Evolutionary conservation across 805 yeast genomes (phyloP).

Genomic region (Metschnikowia reukaufii): DNA sequence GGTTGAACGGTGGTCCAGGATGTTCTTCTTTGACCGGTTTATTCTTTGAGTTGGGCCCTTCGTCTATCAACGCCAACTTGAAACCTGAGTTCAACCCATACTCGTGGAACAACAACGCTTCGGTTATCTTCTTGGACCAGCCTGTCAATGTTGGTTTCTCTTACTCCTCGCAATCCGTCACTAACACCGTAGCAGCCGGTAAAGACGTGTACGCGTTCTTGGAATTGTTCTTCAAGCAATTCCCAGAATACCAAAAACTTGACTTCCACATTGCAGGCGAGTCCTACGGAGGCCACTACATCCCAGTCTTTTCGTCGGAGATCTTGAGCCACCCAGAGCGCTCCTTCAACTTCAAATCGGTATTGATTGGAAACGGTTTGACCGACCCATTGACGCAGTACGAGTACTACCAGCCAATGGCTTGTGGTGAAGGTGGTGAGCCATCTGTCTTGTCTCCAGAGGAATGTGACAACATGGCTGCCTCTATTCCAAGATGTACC

Average conservation of each 20-base stretch:
- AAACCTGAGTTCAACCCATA: constrained; percentile 76
- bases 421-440: constrained; percentile 87
- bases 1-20: constrained; percentile 98
- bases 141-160: constrained; percentile 94
- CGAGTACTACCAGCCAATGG: constrained; percentile 71
- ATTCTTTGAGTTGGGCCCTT: constrained; percentile 89
- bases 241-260: constrained; percentile 63
- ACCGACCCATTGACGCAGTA: constrained; percentile 66
- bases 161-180: constrained; percentile 63
- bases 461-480: constrained; percentile 65
- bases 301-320: constrained; percentile 85
- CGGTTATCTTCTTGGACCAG: constrained; percentile 88
- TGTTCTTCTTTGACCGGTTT: constrained; percentile 90
- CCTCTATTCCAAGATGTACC: constrained; percentile 70
- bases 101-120: constrained; percentile 91
- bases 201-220: constrained; percentile 84
- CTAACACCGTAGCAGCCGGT: constrained; percentile 79
- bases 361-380: constrained; percentile 90
- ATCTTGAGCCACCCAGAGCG: constrained; percentile 48
- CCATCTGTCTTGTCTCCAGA: constrained; percentile 69
- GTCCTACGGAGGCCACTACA: constrained; percentile 91
- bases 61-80: constrained; percentile 64
- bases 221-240: constrained; percentile 77
- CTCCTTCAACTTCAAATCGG: constrained; percentile 42
- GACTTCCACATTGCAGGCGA: constrained; percentile 88